A percentile compares a stretch with the other conserved stretches of the same genome.
Conservation (phyloP, 371 early-diverging fungal genomes). For the Paraphysoderma sedebokerense region DNA sequence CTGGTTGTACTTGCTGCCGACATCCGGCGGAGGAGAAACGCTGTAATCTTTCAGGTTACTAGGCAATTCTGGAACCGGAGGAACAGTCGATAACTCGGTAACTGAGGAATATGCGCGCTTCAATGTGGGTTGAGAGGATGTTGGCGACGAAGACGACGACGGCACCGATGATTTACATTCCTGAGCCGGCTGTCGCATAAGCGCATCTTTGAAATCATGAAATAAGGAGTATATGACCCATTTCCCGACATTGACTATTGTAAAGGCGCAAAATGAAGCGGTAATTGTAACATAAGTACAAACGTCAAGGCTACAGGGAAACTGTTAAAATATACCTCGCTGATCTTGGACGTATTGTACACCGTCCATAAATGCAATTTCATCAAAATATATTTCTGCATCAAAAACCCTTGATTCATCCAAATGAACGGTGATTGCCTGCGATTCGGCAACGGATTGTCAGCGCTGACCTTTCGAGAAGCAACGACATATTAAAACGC, state of each 20-base stretch:
- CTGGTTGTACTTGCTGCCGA: no score
- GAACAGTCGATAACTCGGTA: not conserved
- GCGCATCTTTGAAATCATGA: not conserved
- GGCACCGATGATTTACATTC: no score
- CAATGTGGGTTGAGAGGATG: not conserved
- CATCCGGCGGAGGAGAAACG: not conserved
- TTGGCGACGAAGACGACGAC: not conserved
- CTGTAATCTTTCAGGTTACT: not conserved
- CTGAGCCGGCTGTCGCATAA: no score
- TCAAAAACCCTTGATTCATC: slow-evolving; percentile 65
- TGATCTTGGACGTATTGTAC: slow-evolving; percentile 44
- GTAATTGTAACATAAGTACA: not conserved
- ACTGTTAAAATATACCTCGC: slow-evolving; percentile 26
- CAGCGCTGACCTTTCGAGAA: slow-evolving; percentile 5
- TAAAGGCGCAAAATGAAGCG: not conserved
- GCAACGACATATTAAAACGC: slow-evolving; percentile 17
- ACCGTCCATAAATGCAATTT: slow-evolving; percentile 22
- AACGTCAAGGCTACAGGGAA: not conserved
- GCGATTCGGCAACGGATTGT: not conserved
- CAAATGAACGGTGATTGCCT: slow-evolving; percentile 50
- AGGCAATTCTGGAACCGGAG: not conserved
- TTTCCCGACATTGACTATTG: not conserved
- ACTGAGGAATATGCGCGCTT: no score
- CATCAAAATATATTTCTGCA: slow-evolving; percentile 68
- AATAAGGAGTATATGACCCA: not conserved